phyloP scores from a whole-genome alignment of 106 monocot genomes.

The Dendrobium nobile region DNA sequence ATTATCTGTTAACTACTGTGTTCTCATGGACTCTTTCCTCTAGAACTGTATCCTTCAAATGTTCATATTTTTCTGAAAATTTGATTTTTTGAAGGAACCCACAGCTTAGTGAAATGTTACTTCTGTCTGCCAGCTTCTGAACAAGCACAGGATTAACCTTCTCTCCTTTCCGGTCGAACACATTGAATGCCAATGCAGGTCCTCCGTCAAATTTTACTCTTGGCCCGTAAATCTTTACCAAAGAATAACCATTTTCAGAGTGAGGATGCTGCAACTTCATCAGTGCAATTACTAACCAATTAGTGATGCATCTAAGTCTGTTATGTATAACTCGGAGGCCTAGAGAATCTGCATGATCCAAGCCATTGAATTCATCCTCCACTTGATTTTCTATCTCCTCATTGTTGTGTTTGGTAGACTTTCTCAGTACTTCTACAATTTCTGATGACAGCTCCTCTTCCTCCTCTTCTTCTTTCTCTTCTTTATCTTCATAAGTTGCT shows the following conservation, averaged over 20 bases:
- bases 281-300: constrained; percentile 67
- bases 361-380: constrained; percentile 40
- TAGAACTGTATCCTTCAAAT: constrained; percentile 21
- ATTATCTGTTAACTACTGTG: not conserved
- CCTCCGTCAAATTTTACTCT: constrained; percentile 65
- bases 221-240: constrained; percentile 70
- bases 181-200: constrained; percentile 70
- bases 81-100: constrained; percentile 54
- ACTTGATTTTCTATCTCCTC: not conserved
- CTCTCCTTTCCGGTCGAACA: constrained; percentile 85
- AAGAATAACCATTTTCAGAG: constrained; percentile 22
- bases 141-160: constrained; percentile 61
- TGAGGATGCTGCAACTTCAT: constrained; percentile 57
- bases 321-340: constrained; percentile 48
- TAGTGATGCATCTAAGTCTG: constrained; percentile 61
- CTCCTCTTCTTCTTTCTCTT: not conserved
- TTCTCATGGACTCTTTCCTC: constrained; percentile 22
- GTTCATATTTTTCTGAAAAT: constrained; percentile 50
- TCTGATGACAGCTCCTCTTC: constrained; percentile 9
- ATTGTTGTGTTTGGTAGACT: not conserved
- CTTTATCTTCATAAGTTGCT: not conserved
- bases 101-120: constrained; percentile 55
- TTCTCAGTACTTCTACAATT: constrained; percentile 14
- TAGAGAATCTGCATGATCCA: constrained; percentile 74
- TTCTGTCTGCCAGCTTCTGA: constrained; percentile 79